Evolutionary conservation across 139 green algal species (phyloP).

Genomic region (Haematococcus lacustris): DNA sequence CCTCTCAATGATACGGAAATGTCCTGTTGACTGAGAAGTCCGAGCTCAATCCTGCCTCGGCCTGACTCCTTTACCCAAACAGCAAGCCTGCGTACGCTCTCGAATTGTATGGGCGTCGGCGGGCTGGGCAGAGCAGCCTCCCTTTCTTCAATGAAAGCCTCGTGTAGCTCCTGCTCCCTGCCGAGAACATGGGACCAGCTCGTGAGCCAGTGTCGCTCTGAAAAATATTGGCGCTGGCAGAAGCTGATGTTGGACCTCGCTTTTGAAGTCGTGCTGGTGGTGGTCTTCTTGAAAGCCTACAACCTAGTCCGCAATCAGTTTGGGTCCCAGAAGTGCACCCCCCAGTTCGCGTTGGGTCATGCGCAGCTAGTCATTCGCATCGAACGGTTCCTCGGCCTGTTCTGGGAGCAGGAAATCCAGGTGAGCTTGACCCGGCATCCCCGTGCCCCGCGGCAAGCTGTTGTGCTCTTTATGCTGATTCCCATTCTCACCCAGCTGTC

Average conservation of each 20-base stretch:
- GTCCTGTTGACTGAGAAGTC: no score
- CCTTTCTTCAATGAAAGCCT: no score
- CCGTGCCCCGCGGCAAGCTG: not conserved
- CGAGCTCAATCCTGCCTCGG: no score
- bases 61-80: no score
- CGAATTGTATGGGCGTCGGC: no score
- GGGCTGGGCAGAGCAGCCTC: no score
- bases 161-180: no score
- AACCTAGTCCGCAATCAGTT: constrained; percentile 26
- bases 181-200: no score
- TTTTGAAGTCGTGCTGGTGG: constrained; percentile 16
- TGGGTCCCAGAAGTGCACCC: constrained; percentile 14
- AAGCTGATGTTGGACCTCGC: not conserved
- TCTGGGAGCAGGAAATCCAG: constrained; percentile 30
- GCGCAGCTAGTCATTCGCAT: constrained; percentile 22
- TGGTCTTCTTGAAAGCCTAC: constrained; percentile 28
- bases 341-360: constrained; percentile 15
- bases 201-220: not conserved
- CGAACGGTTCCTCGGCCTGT: constrained; percentile 18
- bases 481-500: not conserved
- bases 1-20: no score
- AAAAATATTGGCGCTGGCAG: not conserved
- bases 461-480: not conserved
- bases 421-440: constrained; percentile 1
- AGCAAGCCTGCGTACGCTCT: no score